phyloP scores from a whole-genome alignment of 1,284 basidiomycete species.

The Schizophyllum commune region DNA sequence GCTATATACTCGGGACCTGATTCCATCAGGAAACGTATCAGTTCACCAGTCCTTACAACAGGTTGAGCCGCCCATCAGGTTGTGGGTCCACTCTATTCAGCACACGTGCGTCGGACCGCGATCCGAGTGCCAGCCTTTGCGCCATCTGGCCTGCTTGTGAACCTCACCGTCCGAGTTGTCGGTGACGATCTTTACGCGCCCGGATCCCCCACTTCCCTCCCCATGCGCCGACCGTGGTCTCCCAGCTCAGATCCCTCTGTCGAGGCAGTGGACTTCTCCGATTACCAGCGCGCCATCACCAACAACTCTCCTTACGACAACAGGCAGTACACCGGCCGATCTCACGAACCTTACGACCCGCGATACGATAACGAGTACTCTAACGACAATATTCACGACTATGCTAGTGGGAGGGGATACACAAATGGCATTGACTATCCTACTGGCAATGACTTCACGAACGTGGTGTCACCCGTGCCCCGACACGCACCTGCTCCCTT shows the following conservation, averaged over 20 bases:
- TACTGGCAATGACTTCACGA: neutral
- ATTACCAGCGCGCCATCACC: neutral
- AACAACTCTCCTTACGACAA: neutral
- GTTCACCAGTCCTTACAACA: too few species aligned
- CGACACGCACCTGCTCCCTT: neutral
- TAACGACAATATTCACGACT: too few species aligned
- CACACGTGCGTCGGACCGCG: neutral
- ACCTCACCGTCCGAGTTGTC: neutral
- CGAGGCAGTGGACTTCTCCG: neutral
- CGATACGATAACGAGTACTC: neutral
- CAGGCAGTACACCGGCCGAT: neutral
- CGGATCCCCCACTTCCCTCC: neutral
- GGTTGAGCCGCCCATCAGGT: too few species aligned
- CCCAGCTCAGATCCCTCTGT: neutral
- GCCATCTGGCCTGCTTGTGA: neutral
- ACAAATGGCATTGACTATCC: too few species aligned
- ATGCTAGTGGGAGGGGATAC: too few species aligned
- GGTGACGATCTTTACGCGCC: neutral
- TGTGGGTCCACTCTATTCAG: too few species aligned
- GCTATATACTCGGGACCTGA: too few species aligned
- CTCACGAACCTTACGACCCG: neutral
- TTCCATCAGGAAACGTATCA: too few species aligned
- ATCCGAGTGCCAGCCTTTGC: neutral
- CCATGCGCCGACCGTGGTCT: neutral
- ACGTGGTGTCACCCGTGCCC: neutral